Conservation (phyloP, 2,329 filamentous ascomycete genomes). For the Boeremia exigua region DNA sequence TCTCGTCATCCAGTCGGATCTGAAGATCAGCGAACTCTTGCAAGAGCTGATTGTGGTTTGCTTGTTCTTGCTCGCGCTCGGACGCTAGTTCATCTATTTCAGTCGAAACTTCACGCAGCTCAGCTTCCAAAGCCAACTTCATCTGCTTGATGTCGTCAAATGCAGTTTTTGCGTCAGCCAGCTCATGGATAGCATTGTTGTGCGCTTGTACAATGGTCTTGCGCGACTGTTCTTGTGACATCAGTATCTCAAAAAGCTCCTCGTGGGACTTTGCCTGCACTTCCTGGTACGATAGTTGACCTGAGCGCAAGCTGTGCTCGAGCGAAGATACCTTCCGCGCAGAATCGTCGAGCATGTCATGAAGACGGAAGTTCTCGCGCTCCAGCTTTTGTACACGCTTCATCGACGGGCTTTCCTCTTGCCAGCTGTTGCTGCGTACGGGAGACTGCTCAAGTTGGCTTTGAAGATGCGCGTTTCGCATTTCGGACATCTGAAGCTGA, state of each 20-base stretch:
- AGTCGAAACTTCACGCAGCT: slow-evolving; percentile 81
- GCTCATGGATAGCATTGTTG: slow-evolving; percentile 82
- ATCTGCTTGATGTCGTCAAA: slow-evolving; percentile 87
- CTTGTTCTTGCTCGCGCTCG: slow-evolving; percentile 83
- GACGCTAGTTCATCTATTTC: slow-evolving; percentile 81
- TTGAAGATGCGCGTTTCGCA: slow-evolving; percentile 93
- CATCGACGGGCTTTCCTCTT: slow-evolving; percentile 79
- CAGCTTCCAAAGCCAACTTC: slow-evolving; percentile 79
- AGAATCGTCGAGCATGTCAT: slow-evolving; percentile 94
- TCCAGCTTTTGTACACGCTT: slow-evolving; percentile 89
- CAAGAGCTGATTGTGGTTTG: slow-evolving; percentile 85
- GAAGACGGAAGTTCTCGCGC: slow-evolving; percentile 86
- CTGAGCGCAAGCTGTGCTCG: slow-evolving; percentile 84
- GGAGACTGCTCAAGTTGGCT: slow-evolving; percentile 80
- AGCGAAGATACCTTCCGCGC: slow-evolving; percentile 88
- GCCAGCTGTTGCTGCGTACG: slow-evolving; percentile 61
- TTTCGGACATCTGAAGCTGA: slow-evolving; percentile 89
- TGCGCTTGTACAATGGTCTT: slow-evolving; percentile 82
- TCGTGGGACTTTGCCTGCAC: slow-evolving; percentile 93
- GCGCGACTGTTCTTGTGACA: slow-evolving; percentile 89
- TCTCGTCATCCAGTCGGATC: slow-evolving; percentile 88
- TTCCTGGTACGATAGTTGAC: slow-evolving; percentile 86
- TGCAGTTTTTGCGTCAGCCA: slow-evolving; percentile 83
- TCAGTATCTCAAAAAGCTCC: slow-evolving; percentile 90
- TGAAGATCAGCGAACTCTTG: slow-evolving; percentile 94